Evolutionary conservation across 2,329 filamentous ascomycete species (phyloP), one percentile per base, ranked within the genome.

Genomic region (Alternaria hordeiaustralica): DNA sequence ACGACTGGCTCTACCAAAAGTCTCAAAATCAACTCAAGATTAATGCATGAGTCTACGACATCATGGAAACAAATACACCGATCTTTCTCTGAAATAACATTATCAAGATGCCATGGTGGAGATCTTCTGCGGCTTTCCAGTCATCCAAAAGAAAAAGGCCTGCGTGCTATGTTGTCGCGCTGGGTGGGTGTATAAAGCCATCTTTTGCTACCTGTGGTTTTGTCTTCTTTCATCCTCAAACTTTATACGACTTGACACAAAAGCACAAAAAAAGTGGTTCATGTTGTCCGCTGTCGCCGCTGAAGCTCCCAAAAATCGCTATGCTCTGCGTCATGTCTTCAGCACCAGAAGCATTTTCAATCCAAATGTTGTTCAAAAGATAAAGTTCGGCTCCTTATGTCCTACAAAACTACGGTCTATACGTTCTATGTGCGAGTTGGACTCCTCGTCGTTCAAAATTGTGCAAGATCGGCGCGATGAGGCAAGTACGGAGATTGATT

Each of bases 381-480:
- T 30, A 0, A 5, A 30, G 28, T 30, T 30, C 28, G 28, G 1
- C 0, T 5, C 28, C 6, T 5, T 5, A 13, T 30, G 28, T 30
- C 2, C 28, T 30, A 30, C 28, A 5, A 30, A 30, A 13, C 2
- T 30, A 30, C 28, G 28, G 2, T 30, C 28, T 30, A 2, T 30
- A 30, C 28, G 30, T 15, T 1, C 12, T 12, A 33, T 36, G 30
- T 36, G 30, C 13, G 30, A 36, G 13, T 3, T 36, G 30, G 5
- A n/a, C 30, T n/a, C 13, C 13, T 4, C 13, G 13, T 15, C 13
- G 13, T 36, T 36, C 13, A 33, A 33, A 30, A 30, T 12, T 11
- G 12, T 5, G 12, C 4, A 0, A 1, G 0, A 5, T 30, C 5
- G 1, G 12, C 11, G 1, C 26, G 2, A 30, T 30, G 28, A 30